Conservation (phyloP, 306 rosid genomes). For the Rosa rugosa region DNA sequence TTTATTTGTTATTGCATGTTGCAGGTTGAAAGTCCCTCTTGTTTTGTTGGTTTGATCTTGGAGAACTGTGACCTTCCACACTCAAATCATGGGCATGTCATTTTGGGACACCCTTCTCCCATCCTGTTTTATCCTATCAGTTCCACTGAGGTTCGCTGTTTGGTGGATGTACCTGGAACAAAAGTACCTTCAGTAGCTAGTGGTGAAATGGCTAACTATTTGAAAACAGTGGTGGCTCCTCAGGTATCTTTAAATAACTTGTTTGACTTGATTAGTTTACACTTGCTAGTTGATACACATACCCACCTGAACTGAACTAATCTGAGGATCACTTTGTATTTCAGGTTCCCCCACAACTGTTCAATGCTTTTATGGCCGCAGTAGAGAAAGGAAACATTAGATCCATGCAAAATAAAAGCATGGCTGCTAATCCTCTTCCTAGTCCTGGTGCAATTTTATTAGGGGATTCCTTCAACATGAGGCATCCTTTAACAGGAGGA, state of each 20-base stretch:
- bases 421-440: constrained; percentile 31
- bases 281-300: neutral
- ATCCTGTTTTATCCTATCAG: constrained; percentile 63
- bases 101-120: constrained; percentile 63
- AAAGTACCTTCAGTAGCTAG: constrained; percentile 53
- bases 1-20: too few relatives aligned
- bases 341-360: constrained; percentile 32
- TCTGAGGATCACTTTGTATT: neutral
- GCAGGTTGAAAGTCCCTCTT: constrained; percentile 44
- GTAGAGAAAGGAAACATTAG: constrained; percentile 26
- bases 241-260: constrained; percentile 38
- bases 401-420: constrained; percentile 32
- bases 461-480: constrained; percentile 78
- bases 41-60: constrained; percentile 58
- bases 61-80: constrained; percentile 62
- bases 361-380: constrained; percentile 22
- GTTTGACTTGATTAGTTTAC: neutral
- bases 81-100: constrained; percentile 59
- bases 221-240: constrained; percentile 61
- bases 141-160: constrained; percentile 61
- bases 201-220: constrained; percentile 61
- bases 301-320: neutral
- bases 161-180: constrained; percentile 68
- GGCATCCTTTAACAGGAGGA: constrained; percentile 91
- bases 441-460: constrained; percentile 33